These are phyloP conservation scores for Lachnellula hyalina DNA, from an alignment of 2,329 filamentous ascomycete genomes.

Conservation along the genomic window DNA sequence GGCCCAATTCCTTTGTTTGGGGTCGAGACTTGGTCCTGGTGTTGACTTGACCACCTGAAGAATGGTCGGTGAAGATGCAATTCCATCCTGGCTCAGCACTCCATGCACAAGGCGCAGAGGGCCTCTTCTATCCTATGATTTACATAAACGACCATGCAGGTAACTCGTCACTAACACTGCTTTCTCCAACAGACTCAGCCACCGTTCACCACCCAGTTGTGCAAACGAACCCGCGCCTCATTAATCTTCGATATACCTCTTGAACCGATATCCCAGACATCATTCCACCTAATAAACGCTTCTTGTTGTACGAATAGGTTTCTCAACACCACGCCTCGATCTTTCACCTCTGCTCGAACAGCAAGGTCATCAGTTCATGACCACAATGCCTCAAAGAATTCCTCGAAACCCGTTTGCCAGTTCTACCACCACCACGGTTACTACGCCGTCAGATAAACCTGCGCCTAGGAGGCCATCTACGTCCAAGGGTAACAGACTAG, in stretches of 20 bases:
- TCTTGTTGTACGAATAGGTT: neutral
- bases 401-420: conserved; percentile 32
- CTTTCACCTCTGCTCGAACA: conserved; percentile 5
- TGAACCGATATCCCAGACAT: conserved; percentile 8
- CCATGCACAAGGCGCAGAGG: neutral
- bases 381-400: conserved; percentile 34
- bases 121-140: conserved; percentile 4
- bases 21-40: conserved; percentile 5
- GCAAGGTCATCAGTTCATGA: conserved; percentile 15
- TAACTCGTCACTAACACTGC: neutral
- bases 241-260: conserved; percentile 13
- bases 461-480: conserved; percentile 50
- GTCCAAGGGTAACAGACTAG: conserved; percentile 70
- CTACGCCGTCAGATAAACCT: conserved; percentile 25
- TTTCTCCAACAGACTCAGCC: conserved; percentile 10
- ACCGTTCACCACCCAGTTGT: conserved; percentile 11
- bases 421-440: conserved; percentile 26
- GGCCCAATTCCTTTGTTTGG: conserved; percentile 10
- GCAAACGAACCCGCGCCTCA: conserved; percentile 11
- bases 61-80: neutral
- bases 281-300: neutral
- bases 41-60: neutral
- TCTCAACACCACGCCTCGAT: neutral
- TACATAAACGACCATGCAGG: neutral
- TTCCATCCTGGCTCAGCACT: neutral